These are phyloP conservation scores for Rhizoclosmatium globosum DNA, from an alignment of 192 early-diverging fungal species.

Conservation along the genomic window DNA sequence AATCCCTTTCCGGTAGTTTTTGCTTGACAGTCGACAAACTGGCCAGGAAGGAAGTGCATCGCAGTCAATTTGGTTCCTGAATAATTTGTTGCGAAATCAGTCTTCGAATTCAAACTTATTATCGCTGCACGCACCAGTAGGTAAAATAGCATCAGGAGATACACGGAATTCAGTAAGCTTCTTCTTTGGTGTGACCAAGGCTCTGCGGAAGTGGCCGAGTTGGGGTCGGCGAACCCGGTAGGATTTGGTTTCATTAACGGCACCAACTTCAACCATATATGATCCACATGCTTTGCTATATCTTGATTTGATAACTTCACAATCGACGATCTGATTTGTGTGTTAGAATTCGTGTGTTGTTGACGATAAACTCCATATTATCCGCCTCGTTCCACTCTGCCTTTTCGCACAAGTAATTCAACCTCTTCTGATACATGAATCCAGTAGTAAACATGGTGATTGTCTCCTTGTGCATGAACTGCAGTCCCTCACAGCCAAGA, in stretches of 20 bases:
- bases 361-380: no score
- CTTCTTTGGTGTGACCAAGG: slow-evolving; percentile 78
- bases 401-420: no score
- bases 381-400: no score
- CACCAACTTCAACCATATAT: slow-evolving; percentile 58
- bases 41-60: slow-evolving; percentile 93
- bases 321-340: slow-evolving; percentile 47
- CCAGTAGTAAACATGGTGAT: no score
- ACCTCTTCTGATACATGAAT: no score
- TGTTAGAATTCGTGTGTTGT: no score
- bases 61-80: slow-evolving; percentile 67
- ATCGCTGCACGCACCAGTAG: slow-evolving; percentile 59
- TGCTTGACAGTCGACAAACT: slow-evolving; percentile 91
- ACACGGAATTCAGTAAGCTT: slow-evolving; percentile 86
- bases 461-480: no score
- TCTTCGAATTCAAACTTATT: background rate
- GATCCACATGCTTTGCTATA: slow-evolving; percentile 43
- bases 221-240: slow-evolving; percentile 75
- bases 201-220: slow-evolving; percentile 76
- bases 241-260: slow-evolving; percentile 40
- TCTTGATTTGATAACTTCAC: slow-evolving; percentile 54
- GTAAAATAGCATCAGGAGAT: slow-evolving; percentile 83
- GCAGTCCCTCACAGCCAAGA: background rate
- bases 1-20: slow-evolving; percentile 92
- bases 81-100: background rate